phyloP scores from a whole-genome alignment of 2,329 filamentous ascomycete species.

The Sclerotinia spermophila region DNA sequence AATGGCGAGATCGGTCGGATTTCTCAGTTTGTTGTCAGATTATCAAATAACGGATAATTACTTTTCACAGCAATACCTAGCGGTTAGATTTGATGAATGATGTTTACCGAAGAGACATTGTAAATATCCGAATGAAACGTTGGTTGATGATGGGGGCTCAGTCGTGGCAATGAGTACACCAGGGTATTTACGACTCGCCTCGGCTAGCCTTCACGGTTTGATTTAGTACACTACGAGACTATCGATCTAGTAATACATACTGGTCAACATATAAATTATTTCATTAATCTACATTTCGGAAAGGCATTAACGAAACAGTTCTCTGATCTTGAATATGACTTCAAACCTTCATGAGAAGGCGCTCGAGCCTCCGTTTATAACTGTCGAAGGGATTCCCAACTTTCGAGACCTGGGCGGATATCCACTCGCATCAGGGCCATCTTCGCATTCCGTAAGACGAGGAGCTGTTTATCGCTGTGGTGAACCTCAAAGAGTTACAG shows the following conservation, averaged over 20 bases:
- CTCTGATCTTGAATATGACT: constrained; percentile 21
- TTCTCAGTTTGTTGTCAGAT: not conserved
- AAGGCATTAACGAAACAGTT: not conserved
- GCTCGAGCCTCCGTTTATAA: constrained; percentile 46
- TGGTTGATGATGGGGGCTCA: not conserved
- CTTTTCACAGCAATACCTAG: not conserved
- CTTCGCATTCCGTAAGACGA: constrained; percentile 45
- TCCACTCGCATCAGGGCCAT: constrained; percentile 39
- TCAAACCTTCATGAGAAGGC: not conserved
- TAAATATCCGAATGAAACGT: not conserved
- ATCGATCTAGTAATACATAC: not conserved
- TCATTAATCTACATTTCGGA: not conserved
- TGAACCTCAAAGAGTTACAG: constrained; percentile 57
- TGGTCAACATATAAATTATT: not conserved
- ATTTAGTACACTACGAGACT: not conserved
- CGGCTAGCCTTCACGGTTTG: not conserved
- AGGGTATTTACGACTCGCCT: not conserved
- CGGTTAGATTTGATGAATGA: not conserved
- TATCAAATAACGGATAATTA: not conserved
- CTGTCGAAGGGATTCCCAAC: constrained; percentile 59
- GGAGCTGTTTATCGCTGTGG: constrained; percentile 64
- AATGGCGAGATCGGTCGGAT: constrained; percentile 7
- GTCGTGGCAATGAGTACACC: not conserved
- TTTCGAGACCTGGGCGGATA: constrained; percentile 66
- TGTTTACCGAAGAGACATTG: not conserved